Conservation (phyloP, 495 filamentous ascomycete species). For the Saxophila tyrrhenica region DNA sequence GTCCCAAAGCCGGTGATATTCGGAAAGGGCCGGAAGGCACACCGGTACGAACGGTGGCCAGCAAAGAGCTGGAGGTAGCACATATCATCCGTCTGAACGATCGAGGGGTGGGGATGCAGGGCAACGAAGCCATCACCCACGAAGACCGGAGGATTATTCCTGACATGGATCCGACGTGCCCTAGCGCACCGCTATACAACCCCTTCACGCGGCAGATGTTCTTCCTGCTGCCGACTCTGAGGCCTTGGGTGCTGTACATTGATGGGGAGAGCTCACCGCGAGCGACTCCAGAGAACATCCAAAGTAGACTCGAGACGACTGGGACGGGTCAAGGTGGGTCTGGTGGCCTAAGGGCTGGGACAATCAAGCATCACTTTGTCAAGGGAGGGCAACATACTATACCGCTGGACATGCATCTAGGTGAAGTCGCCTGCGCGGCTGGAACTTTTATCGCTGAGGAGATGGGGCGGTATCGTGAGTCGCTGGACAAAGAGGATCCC, state of each 20-base stretch:
- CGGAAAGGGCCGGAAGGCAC: conserved; percentile 1
- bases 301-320: conserved; percentile 48
- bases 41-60: conserved; percentile 25
- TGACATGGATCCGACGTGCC: not conserved
- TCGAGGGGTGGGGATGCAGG: not conserved
- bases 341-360: conserved; percentile 48
- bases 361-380: conserved; percentile 58
- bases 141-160: not conserved
- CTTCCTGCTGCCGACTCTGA: conserved; percentile 50
- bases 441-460: conserved; percentile 7
- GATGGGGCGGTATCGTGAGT: conserved; percentile 6
- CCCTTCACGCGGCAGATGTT: conserved; percentile 58
- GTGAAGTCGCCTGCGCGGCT: conserved; percentile 21
- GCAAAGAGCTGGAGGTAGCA: conserved; percentile 29
- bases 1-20: conserved; percentile 13
- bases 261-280: conserved; percentile 56
- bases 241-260: conserved; percentile 70
- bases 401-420: conserved; percentile 32
- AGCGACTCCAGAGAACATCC: conserved; percentile 38
- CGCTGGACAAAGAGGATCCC: conserved; percentile 36
- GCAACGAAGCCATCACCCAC: not conserved
- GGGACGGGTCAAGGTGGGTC: conserved; percentile 53
- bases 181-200: conserved; percentile 53
- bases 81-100: conserved; percentile 23
- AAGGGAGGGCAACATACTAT: conserved; percentile 67